Percentiles rank a stretch among this genome's conserved stretches.
Conservation (phyloP, 1,284 basidiomycete species). For the Ceratobasidium papillatum region DNA sequence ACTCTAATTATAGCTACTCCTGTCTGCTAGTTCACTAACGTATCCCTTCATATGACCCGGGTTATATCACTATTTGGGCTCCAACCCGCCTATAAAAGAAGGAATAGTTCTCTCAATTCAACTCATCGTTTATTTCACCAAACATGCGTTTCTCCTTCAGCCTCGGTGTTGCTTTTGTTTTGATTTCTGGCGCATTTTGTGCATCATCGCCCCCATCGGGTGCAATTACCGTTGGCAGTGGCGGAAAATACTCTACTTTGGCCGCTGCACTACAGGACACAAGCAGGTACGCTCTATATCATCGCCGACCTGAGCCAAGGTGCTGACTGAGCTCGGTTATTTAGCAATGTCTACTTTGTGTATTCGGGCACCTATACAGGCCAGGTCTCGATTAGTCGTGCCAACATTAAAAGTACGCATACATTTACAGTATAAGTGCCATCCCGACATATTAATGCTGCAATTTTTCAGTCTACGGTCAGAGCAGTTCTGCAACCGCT, state of each 20-base stretch:
- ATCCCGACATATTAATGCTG: not conserved
- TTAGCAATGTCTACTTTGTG: constrained; percentile 42
- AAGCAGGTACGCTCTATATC: constrained; percentile 19
- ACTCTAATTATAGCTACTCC: not conserved
- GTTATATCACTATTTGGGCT: not conserved
- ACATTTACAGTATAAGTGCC: not conserved
- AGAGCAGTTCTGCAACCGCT: constrained; percentile 8
- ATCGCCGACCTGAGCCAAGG: not conserved
- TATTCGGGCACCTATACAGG: constrained; percentile 44
- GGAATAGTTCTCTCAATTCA: not conserved
- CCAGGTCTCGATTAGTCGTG: constrained; percentile 36
- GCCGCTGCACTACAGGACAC: constrained; percentile 44
- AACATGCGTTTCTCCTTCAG: not conserved
- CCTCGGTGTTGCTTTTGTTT: not conserved
- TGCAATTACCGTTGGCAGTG: constrained; percentile 41
- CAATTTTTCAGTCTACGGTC: constrained; percentile 22
- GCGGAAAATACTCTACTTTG: constrained; percentile 44
- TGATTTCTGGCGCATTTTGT: not conserved
- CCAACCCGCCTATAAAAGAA: not conserved
- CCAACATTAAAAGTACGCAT: constrained; percentile 40
- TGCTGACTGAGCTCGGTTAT: not conserved
- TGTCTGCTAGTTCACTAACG: not conserved
- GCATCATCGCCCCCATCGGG: constrained; percentile 36
- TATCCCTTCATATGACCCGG: not conserved
- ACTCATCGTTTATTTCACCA: not conserved